phyloP scores from a whole-genome alignment of 2,329 filamentous ascomycete genomes.

The Septoria linicola region DNA sequence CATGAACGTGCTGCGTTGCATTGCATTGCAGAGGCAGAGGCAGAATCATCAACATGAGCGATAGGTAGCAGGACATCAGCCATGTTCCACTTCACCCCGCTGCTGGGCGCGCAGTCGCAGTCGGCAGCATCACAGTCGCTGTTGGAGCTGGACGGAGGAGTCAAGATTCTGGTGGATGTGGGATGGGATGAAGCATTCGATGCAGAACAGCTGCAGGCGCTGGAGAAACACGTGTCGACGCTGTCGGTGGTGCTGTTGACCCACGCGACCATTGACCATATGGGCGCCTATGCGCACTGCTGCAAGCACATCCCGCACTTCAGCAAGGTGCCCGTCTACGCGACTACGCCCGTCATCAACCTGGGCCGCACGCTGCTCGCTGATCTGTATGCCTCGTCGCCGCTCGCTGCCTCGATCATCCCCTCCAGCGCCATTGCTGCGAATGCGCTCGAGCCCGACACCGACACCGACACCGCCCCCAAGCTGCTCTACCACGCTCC shows the following conservation, averaged over 20 bases:
- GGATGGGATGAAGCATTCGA: conserved; percentile 96
- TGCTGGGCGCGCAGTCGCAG: conserved; percentile 86
- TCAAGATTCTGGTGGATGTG: conserved; percentile 91
- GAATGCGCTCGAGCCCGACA: conserved; percentile 41
- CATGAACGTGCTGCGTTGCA: no score
- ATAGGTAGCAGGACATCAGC: no score
- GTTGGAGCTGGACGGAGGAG: conserved; percentile 90
- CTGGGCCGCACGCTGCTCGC: conserved; percentile 87
- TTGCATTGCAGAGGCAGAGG: no score
- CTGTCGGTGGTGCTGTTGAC: conserved; percentile 92
- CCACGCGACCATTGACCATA: conserved; percentile 85
- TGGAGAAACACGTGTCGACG: conserved; percentile 90
- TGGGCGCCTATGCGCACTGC: conserved; percentile 92
- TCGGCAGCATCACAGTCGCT: conserved; percentile 91
- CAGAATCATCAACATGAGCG: no score
- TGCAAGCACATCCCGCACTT: conserved; percentile 96
- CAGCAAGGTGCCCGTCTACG: conserved; percentile 88
- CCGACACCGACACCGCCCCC: conserved; percentile 53
- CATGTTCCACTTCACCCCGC: conserved; percentile 96
- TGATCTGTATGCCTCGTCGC: conserved; percentile 87
- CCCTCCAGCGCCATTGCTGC: conserved; percentile 62
- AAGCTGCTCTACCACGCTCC: conserved; percentile 68
- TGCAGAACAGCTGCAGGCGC: conserved; percentile 73
- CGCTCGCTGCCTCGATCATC: conserved; percentile 81
- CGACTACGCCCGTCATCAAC: conserved; percentile 88